phyloP scores from a whole-genome alignment of 2,329 filamentous ascomycete species.

The Fusarium armeniacum region DNA sequence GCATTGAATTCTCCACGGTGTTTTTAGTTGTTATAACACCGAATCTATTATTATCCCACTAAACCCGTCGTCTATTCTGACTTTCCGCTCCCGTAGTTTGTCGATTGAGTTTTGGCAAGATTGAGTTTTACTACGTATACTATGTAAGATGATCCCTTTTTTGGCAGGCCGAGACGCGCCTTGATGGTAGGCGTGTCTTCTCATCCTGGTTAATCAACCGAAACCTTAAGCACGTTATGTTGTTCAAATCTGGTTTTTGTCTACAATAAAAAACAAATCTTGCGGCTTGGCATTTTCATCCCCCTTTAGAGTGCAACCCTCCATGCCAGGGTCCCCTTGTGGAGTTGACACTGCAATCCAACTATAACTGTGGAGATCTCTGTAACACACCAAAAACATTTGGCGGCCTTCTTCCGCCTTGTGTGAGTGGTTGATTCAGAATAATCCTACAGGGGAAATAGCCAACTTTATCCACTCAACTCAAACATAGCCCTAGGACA shows the following conservation, averaged over 20 bases:
- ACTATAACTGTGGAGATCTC: neutral
- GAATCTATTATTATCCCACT: constrained; percentile 1
- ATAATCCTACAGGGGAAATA: neutral
- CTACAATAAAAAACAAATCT: neutral
- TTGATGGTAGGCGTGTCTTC: neutral
- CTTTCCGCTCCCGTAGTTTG: neutral
- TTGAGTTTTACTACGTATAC: neutral
- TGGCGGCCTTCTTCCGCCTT: neutral
- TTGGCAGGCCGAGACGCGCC: no score
- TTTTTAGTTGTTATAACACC: neutral
- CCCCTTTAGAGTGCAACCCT: constrained; percentile 1
- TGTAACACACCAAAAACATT: neutral
- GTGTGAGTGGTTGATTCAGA: neutral
- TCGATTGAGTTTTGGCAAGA: constrained; percentile 2
- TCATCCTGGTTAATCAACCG: neutral
- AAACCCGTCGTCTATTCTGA: neutral
- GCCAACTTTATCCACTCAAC: neutral
- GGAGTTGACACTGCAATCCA: neutral
- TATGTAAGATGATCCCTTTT: neutral
- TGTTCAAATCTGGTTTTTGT: neutral
- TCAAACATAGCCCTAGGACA: neutral
- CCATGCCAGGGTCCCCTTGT: neutral
- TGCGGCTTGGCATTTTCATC: constrained; percentile 5
- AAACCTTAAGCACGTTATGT: neutral
- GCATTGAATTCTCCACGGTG: neutral